Evolutionary conservation across 208 protist genomes (phyloP).

Genomic region (Endotrypanum monterogeii): DNA sequence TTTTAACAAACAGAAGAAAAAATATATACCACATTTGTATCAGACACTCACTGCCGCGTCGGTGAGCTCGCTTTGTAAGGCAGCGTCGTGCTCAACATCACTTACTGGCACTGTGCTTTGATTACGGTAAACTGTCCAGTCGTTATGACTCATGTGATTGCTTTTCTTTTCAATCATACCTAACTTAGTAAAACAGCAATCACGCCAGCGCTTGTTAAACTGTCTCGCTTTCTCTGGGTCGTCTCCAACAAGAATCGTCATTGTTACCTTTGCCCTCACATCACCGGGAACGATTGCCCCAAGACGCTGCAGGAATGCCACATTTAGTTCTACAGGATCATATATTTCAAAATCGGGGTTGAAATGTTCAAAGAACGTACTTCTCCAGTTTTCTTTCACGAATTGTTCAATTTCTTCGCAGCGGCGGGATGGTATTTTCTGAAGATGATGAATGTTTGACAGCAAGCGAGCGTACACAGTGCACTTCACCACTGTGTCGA

Average conservation of each 20-base stretch:
- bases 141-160: constrained; percentile 26
- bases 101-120: background rate
- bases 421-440: constrained; percentile 18
- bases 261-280: constrained; percentile 19
- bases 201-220: constrained; percentile 36
- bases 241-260: constrained; percentile 25
- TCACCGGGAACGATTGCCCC: constrained; percentile 31
- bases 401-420: constrained; percentile 27
- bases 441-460: constrained; percentile 12
- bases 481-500: constrained; percentile 23
- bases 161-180: constrained; percentile 39
- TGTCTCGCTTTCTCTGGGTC: constrained; percentile 32
- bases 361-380: constrained; percentile 31
- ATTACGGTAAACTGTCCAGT: constrained; percentile 20
- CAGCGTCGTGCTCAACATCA: background rate
- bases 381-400: constrained; percentile 32
- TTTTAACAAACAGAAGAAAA: background rate
- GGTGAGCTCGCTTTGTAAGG: background rate
- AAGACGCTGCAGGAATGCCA: constrained; percentile 23
- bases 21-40: background rate
- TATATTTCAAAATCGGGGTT: constrained; percentile 9
- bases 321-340: constrained; percentile 13
- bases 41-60: background rate
- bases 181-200: constrained; percentile 29
- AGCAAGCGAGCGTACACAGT: constrained; percentile 40